Percentiles rank a stretch among this genome's conserved stretches.
phyloP scores from a whole-genome alignment of 2,329 filamentous ascomycete genomes.

The Intubia oerlemansii region DNA sequence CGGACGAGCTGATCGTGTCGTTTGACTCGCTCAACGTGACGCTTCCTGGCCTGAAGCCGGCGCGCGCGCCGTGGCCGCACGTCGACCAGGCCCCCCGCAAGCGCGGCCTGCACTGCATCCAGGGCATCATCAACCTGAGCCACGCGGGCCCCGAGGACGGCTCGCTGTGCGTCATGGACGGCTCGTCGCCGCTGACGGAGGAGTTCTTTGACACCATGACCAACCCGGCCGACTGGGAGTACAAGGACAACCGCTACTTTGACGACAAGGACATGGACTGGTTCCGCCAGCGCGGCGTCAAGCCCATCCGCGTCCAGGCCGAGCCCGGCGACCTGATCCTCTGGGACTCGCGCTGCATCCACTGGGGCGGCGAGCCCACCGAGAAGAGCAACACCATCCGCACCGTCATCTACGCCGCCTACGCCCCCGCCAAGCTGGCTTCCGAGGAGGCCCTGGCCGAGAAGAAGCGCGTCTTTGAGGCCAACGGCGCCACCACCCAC shows the following conservation, averaged over 20 bases:
- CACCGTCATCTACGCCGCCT: slow-evolving; percentile 15
- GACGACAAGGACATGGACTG: slow-evolving; percentile 1
- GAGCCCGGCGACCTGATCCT: slow-evolving; percentile 16
- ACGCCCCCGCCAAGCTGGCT: slow-evolving; percentile 14
- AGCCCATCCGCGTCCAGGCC: slow-evolving; percentile 11
- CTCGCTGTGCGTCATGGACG: slow-evolving; percentile 15
- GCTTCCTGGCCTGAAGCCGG: slow-evolving; percentile 11
- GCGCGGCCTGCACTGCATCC: slow-evolving; percentile 12
- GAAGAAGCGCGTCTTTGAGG: slow-evolving; percentile 12
- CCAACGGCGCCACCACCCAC: slow-evolving; percentile 12
- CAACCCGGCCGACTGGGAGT: slow-evolving; percentile 1
- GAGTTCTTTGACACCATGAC: slow-evolving; percentile 5
- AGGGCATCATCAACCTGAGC: slow-evolving; percentile 13
- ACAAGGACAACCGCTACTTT: slow-evolving; percentile 1
- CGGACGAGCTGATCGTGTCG: slow-evolving; percentile 14
- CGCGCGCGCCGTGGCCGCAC: slow-evolving; percentile 15
- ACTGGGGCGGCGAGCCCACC: slow-evolving; percentile 15
- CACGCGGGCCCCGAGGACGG: slow-evolving; percentile 16
- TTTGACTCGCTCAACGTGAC: slow-evolving; percentile 19
- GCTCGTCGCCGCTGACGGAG: slow-evolving; percentile 7
- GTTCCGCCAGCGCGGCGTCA: slow-evolving; percentile 1
- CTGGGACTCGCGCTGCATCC: slow-evolving; percentile 15
- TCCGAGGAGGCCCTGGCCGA: slow-evolving; percentile 10
- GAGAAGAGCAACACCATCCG: slow-evolving; percentile 10
- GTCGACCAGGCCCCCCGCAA: slow-evolving; percentile 12